These are phyloP conservation scores for Sapria himalayana DNA, from an alignment of 345 rosid genomes.

Conservation along the genomic window DNA sequence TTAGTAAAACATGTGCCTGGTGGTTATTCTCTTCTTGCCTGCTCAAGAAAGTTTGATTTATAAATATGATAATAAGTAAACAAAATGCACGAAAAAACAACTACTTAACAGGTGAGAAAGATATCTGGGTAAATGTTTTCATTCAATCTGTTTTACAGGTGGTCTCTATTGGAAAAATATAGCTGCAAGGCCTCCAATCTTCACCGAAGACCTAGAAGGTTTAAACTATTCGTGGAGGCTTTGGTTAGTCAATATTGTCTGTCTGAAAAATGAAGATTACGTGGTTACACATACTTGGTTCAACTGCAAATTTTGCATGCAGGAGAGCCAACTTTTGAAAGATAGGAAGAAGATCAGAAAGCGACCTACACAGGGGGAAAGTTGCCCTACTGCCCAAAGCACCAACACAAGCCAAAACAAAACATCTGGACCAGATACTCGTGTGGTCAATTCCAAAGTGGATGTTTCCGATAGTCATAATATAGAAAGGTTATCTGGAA, in stretches of 20 bases:
- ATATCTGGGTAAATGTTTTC: no score
- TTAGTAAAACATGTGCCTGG: no score
- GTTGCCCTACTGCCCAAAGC: slow-evolving; percentile 31
- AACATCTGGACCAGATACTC: slow-evolving; percentile 38
- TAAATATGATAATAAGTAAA: no score
- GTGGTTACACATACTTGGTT: slow-evolving; percentile 11
- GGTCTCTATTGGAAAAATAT: slow-evolving; percentile 94
- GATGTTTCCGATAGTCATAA: slow-evolving; percentile 63
- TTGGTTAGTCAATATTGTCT: slow-evolving; percentile 44
- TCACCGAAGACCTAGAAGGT: slow-evolving; percentile 89
- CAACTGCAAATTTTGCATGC: slow-evolving; percentile 14
- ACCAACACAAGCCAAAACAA: slow-evolving; percentile 38
- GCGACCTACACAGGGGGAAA: slow-evolving; percentile 55
- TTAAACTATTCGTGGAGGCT: slow-evolving; percentile 82
- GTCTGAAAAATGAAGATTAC: slow-evolving; percentile 8
- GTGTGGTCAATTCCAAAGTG: slow-evolving; percentile 41
- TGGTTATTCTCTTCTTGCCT: no score
- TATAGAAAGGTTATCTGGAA: slow-evolving; percentile 49
- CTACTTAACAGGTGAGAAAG: neutral
- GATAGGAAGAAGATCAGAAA: slow-evolving; percentile 73
- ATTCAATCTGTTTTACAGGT: slow-evolving; percentile 34
- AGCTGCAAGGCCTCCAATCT: slow-evolving; percentile 99
- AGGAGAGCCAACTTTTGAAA: slow-evolving; percentile 94
- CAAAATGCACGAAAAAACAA: neutral
- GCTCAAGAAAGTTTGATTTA: no score